These are phyloP conservation scores for Mycena leptocephala DNA, from an alignment of 768 basidiomycete species.

Conservation along the genomic window DNA sequence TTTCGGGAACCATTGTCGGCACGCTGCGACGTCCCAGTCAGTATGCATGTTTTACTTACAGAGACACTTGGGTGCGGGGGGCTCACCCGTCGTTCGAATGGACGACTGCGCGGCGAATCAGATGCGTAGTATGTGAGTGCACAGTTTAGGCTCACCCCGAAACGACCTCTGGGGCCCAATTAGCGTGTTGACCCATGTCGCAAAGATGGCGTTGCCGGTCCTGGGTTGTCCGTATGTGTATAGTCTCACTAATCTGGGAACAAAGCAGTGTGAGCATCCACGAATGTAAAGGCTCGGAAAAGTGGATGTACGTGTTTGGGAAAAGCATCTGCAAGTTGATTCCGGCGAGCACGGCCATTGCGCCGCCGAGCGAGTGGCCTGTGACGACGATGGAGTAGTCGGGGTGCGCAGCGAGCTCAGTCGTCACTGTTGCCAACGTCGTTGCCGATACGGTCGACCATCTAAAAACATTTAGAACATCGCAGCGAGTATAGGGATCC, in stretches of 20 bases:
- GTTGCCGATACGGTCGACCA: constrained; percentile 51
- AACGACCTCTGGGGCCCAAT: constrained; percentile 25
- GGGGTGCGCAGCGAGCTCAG: constrained; percentile 50
- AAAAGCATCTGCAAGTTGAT: constrained; percentile 50
- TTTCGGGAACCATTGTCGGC: constrained; percentile 28
- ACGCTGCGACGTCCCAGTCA: constrained; percentile 11
- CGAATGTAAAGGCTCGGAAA: background rate
- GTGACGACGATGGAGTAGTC: constrained; percentile 51
- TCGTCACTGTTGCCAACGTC: constrained; percentile 46
- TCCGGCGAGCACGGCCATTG: constrained; percentile 57
- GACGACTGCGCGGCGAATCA: constrained; percentile 24
- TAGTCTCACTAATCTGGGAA: constrained; percentile 1
- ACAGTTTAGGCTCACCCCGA: constrained; percentile 9
- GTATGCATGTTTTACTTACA: background rate
- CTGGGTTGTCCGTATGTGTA: constrained; percentile 37
- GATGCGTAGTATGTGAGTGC: background rate
- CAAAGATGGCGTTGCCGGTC: constrained; percentile 25
- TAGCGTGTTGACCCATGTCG: constrained; percentile 23
- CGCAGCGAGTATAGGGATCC: background rate
- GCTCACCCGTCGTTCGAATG: constrained; percentile 31
- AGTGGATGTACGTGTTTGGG: constrained; percentile 31
- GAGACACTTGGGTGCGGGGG: background rate
- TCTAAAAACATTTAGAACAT: constrained; percentile 30
- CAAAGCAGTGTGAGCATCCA: background rate
- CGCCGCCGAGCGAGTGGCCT: constrained; percentile 62